These are phyloP conservation scores for Aspergillus pseudoglaucus DNA, from an alignment of 2,329 filamentous ascomycete species.

Conservation along the genomic window DNA sequence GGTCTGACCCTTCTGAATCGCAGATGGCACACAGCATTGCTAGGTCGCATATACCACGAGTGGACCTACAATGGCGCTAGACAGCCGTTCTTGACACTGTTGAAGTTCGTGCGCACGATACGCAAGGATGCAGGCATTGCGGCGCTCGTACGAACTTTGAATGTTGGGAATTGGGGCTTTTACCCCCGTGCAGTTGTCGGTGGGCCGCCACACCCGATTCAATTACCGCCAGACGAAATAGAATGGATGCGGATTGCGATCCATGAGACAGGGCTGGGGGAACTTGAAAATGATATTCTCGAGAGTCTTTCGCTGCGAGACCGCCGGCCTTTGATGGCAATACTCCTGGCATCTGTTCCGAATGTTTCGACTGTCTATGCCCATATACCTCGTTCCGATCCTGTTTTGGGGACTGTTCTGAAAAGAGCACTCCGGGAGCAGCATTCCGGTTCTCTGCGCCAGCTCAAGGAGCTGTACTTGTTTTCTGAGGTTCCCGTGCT, in stretches of 20 bases:
- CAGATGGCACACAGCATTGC: not conserved
- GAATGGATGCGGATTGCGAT: not conserved
- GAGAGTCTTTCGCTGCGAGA: not conserved
- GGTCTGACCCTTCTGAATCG: not conserved
- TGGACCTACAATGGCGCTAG: constrained; percentile 6
- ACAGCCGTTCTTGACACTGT: constrained; percentile 3
- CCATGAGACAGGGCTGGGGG: not conserved
- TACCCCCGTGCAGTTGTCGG: not conserved
- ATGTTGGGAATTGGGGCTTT: constrained; percentile 6
- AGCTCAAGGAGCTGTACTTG: not conserved
- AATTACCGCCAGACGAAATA: not conserved
- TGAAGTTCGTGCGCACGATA: constrained; percentile 3
- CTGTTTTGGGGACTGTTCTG: not conserved
- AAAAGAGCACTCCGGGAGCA: not conserved
- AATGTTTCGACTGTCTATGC: not conserved
- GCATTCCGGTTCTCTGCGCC: not conserved
- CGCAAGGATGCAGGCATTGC: not conserved
- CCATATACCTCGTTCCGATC: not conserved
- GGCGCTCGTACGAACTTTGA: not conserved
- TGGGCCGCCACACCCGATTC: not conserved
- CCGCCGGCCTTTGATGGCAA: not conserved
- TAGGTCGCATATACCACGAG: not conserved
- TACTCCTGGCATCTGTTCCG: not conserved
- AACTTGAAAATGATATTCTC: not conserved
- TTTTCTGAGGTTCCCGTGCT: not conserved